phyloP scores from a whole-genome alignment of 148 eudicot species.

The Chenopodium album region DNA sequence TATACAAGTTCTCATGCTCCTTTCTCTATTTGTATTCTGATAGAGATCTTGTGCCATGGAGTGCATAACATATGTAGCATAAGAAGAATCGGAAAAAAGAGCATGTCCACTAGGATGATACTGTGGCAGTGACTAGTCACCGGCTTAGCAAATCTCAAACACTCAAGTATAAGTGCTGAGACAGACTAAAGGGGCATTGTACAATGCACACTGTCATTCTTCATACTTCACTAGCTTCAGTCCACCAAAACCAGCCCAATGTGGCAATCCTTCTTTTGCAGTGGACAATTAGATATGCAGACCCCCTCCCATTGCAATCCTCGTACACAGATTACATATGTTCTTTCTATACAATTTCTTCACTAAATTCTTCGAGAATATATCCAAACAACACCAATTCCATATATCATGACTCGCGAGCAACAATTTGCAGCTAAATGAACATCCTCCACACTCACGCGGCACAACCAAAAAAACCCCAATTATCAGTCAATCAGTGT shows the following conservation, averaged over 20 bases:
- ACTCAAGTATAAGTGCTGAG: neutral
- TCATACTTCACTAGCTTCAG: neutral
- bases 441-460: constrained; percentile 4
- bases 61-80: neutral
- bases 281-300: neutral
- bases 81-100: neutral
- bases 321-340: neutral
- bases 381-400: neutral
- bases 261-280: neutral
- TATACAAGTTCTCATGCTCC: constrained; percentile 6
- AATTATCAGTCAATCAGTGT: constrained; percentile 9
- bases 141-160: neutral
- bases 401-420: neutral
- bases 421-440: neutral
- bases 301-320: neutral
- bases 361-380: neutral
- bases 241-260: no score
- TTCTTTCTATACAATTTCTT: neutral
- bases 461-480: neutral
- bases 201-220: neutral
- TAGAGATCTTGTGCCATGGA: neutral
- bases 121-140: neutral
- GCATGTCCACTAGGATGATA: neutral
- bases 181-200: neutral
- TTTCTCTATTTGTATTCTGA: neutral